Evolutionary conservation across 1,284 basidiomycete species (phyloP).

Genomic region (Trametes hirsuta): DNA sequence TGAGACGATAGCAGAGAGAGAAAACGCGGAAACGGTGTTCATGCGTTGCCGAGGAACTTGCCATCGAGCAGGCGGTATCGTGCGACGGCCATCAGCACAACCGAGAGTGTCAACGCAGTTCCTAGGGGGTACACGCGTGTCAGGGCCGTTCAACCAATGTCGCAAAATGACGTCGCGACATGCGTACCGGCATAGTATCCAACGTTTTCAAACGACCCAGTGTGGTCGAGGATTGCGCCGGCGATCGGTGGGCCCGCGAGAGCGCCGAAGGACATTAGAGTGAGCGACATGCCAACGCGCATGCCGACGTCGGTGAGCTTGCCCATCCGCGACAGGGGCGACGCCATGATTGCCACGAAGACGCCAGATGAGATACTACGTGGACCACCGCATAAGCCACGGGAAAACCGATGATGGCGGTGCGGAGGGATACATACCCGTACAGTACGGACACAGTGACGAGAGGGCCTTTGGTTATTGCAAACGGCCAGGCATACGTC

Average conservation of each 20-base stretch:
- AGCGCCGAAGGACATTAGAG: conserved; percentile 47
- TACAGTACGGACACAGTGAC: conserved; percentile 52
- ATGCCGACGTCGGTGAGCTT: conserved; percentile 57
- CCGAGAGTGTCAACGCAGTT: conserved; percentile 12
- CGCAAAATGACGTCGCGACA: too few relatives aligned
- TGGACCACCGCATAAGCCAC: not conserved
- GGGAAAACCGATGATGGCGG: not conserved
- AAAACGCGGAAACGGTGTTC: not conserved
- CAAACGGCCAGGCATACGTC: conserved; percentile 63
- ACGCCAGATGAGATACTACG: conserved; percentile 55
- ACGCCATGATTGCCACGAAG: conserved; percentile 56
- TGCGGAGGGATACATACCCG: conserved; percentile 41
- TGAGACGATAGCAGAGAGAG: not conserved
- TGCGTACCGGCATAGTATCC: conserved; percentile 58
- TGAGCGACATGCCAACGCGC: conserved; percentile 57
- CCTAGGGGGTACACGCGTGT: not conserved
- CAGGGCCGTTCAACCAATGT: too few relatives aligned
- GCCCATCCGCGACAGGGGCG: conserved; percentile 62
- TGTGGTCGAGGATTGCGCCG: conserved; percentile 49
- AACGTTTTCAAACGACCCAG: conserved; percentile 48
- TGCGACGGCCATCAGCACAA: conserved; percentile 8
- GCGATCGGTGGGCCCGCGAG: conserved; percentile 57
- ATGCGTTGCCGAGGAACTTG: not conserved
- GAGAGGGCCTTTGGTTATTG: conserved; percentile 42
- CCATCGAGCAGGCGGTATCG: conserved; percentile 2